Conservation (phyloP, 2,329 filamentous ascomycete genomes). For the Dryadomyces quercivorus region DNA sequence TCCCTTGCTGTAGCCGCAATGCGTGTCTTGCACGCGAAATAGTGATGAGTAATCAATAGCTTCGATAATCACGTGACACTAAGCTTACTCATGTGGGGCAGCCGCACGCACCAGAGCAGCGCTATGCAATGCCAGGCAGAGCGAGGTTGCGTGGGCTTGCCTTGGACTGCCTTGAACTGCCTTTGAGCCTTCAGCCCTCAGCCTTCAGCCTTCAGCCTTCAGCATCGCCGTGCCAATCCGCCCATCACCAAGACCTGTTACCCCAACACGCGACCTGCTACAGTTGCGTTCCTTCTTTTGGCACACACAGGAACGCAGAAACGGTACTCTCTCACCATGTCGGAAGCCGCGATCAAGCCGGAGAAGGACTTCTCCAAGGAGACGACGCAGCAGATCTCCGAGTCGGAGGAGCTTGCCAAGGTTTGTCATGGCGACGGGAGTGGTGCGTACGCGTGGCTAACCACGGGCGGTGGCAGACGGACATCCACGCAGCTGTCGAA, state of each 20-base stretch:
- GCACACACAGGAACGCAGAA: neutral
- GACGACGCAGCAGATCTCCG: slow-evolving; percentile 80
- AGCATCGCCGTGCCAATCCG: neutral
- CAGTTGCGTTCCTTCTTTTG: too few species aligned
- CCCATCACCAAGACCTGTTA: too few species aligned
- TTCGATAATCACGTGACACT: neutral
- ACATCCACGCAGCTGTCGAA: slow-evolving; percentile 80
- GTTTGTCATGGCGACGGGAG: slow-evolving; percentile 30
- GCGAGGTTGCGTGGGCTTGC: slow-evolving; percentile 8
- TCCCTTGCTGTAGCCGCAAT: too few species aligned
- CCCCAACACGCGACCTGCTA: too few species aligned
- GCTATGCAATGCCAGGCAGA: slow-evolving; percentile 5
- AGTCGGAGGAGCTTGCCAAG: slow-evolving; percentile 81
- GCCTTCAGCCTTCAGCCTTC: neutral
- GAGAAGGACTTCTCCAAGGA: slow-evolving; percentile 99
- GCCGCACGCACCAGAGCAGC: neutral
- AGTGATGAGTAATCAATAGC: neutral
- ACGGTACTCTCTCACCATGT: slow-evolving; percentile 40
- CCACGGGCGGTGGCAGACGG: slow-evolving; percentile 34
- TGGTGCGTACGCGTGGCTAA: too few species aligned
- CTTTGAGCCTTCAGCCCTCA: neutral
- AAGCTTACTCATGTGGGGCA: neutral
- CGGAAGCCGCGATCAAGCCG: slow-evolving; percentile 73
- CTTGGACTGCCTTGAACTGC: neutral
- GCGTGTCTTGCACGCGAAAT: too few species aligned